These are phyloP conservation scores for Hanseniaspora lachancei DNA, from an alignment of 805 yeast genomes.

Conservation along the genomic window DNA sequence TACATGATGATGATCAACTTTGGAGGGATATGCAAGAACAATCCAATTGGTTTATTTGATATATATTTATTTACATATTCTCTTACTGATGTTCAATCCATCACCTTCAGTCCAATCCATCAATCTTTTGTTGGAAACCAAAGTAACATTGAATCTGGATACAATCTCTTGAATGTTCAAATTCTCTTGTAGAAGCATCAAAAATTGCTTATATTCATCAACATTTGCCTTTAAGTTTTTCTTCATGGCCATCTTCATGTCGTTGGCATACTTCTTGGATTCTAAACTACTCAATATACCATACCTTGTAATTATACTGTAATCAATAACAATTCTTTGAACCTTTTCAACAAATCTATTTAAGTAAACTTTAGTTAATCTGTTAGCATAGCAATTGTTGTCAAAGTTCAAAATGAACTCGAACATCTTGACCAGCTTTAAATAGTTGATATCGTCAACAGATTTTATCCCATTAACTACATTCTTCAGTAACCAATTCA, in stretches of 20 bases:
- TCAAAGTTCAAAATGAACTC: conserved; percentile 53
- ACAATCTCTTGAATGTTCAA: conserved; percentile 26
- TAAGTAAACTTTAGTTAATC: conserved; percentile 31
- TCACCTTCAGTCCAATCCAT: conserved; percentile 51
- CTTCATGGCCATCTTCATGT: conserved; percentile 14
- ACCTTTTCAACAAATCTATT: conserved; percentile 34
- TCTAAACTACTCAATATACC: conserved; percentile 35
- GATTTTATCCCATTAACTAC: conserved; percentile 37
- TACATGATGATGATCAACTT: conserved; percentile 31
- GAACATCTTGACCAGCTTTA: conserved; percentile 42
- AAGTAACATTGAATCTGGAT: conserved; percentile 21
- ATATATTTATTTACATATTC: conserved; percentile 22
- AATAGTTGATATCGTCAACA: conserved; percentile 38
- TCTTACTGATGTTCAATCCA: conserved; percentile 33
- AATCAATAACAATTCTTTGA: conserved; percentile 30
- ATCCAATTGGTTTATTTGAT: conserved; percentile 51
- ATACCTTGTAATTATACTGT: conserved; percentile 49
- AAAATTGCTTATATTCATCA: conserved; percentile 18
- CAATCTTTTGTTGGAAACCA: conserved; percentile 40
- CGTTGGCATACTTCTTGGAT: conserved; percentile 16
- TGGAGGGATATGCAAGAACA: conserved; percentile 72
- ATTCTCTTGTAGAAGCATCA: conserved; percentile 36
- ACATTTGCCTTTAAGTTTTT: conserved; percentile 12
- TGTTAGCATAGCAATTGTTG: conserved; percentile 37
- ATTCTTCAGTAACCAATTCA: conserved; percentile 51